phyloP scores from a whole-genome alignment of 2,329 filamentous ascomycete genomes.

The Aspergillus udagawae region DNA sequence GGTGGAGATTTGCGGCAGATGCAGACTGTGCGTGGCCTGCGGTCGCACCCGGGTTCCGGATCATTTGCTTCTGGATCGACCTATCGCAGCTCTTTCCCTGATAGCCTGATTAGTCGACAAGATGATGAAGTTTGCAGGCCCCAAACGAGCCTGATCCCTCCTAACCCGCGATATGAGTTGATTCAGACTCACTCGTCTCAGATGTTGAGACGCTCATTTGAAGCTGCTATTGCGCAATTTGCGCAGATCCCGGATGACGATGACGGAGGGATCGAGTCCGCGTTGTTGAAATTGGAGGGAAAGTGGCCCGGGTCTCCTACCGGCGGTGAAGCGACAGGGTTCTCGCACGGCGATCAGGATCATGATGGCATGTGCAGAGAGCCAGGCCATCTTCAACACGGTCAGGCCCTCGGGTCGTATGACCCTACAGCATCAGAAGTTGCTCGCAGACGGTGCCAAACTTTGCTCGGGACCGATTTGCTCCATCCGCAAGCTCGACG shows the following conservation, averaged over 20 bases:
- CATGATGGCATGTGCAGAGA: conserved; percentile 1
- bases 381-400: conserved; percentile 2
- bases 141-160: conserved; percentile 25
- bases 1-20: conserved; percentile 71
- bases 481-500: conserved; percentile 24
- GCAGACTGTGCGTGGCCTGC: conserved; percentile 60
- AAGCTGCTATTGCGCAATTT: conserved; percentile 80
- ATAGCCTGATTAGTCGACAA: conserved; percentile 14
- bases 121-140: conserved; percentile 19
- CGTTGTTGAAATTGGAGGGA: conserved; percentile 85
- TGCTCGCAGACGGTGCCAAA: conserved; percentile 20
- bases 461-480: conserved; percentile 17
- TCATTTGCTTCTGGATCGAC: conserved; percentile 37
- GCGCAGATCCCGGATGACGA: conserved; percentile 85
- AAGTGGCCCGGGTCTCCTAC: conserved; percentile 50
- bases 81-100: conserved; percentile 26
- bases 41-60: conserved; percentile 36
- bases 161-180: conserved; percentile 38
- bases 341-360: neutral
- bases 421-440: conserved; percentile 10
- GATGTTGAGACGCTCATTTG: conserved; percentile 67
- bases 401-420: neutral
- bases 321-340: neutral
- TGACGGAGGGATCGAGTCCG: conserved; percentile 88
- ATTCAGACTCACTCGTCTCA: conserved; percentile 54